phyloP scores from a whole-genome alignment of 441 rosid genomes.

The Metrosideros polymorpha region DNA sequence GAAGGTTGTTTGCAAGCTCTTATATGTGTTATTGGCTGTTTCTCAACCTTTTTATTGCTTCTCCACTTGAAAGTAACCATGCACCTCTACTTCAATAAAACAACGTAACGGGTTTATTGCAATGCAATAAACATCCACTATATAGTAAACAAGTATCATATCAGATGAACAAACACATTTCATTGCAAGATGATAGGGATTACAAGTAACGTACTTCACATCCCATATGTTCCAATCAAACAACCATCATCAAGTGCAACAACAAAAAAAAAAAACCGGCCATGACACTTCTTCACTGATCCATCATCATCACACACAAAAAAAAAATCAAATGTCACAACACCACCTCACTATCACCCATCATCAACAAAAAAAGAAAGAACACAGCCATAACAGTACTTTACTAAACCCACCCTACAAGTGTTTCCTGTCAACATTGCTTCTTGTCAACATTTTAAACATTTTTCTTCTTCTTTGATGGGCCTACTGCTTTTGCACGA shows the following conservation, averaged over 20 bases:
- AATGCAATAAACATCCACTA: background rate
- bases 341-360: background rate
- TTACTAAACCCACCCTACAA: background rate
- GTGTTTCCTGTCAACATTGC: background rate
- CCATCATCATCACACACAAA: background rate
- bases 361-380: background rate
- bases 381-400: background rate
- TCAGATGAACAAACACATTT: background rate
- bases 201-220: background rate
- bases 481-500: background rate
- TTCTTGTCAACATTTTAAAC: background rate
- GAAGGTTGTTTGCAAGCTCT: background rate
- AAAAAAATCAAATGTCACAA: background rate
- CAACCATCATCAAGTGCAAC: too few relatives aligned
- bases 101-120: background rate
- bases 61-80: background rate
- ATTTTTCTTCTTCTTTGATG: background rate
- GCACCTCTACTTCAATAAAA: background rate
- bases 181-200: background rate
- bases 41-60: background rate
- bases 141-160: background rate
- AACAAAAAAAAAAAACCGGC: too few relatives aligned
- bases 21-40: too few relatives aligned
- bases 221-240: background rate
- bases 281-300: background rate